These are phyloP conservation scores for Globisporangium okanoganense DNA, from an alignment of 352 stramenopile species.

Conservation along the genomic window DNA sequence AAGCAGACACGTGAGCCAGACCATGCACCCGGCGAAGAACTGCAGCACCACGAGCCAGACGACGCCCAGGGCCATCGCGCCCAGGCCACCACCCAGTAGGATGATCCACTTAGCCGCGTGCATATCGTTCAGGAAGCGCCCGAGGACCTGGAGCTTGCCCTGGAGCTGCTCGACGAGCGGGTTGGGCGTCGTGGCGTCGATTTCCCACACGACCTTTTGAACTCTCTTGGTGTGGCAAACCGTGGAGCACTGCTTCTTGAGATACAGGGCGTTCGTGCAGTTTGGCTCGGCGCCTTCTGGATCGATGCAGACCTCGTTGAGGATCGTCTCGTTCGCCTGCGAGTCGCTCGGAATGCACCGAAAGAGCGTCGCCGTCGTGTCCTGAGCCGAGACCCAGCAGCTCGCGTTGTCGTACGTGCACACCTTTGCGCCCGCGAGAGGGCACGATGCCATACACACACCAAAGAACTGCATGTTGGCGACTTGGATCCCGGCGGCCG, in stretches of 20 bases:
- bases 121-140: constrained; percentile 75
- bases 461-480: constrained; percentile 74
- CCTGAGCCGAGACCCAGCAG: constrained; percentile 59
- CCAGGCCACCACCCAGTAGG: constrained; percentile 45
- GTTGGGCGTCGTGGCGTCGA: constrained; percentile 49
- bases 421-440: constrained; percentile 36
- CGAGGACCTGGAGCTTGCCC: constrained; percentile 47
- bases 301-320: constrained; percentile 59
- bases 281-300: constrained; percentile 44
- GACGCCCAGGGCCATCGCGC: constrained; percentile 51
- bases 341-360: constrained; percentile 69
- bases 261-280: constrained; percentile 41
- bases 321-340: constrained; percentile 48
- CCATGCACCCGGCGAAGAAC: constrained; percentile 68
- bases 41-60: constrained; percentile 76
- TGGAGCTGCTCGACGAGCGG: constrained; percentile 75
- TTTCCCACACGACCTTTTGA: constrained; percentile 57
- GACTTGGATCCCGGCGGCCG: constrained; percentile 31
- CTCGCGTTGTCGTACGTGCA: constrained; percentile 68
- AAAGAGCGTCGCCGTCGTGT: constrained; percentile 57
- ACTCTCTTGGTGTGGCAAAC: constrained; percentile 68
- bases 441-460: constrained; percentile 67
- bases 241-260: constrained; percentile 27
- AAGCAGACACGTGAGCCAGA: constrained; percentile 77
- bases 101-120: constrained; percentile 53